phyloP scores from a whole-genome alignment of 163 green algal species.

The Coccomyxa subellipsoidea region DNA sequence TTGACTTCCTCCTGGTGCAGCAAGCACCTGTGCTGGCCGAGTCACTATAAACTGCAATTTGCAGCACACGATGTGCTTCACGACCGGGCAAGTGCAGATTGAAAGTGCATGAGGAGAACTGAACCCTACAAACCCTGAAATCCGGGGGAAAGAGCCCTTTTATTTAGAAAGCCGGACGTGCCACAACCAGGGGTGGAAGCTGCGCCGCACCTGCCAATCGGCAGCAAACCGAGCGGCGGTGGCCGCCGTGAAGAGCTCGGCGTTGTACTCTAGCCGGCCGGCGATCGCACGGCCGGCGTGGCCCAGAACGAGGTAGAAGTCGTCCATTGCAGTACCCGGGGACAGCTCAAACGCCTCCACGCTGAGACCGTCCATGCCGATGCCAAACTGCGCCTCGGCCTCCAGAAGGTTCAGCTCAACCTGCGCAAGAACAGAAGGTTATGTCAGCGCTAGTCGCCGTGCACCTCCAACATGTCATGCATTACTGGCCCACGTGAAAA shows the following conservation, averaged over 20 bases:
- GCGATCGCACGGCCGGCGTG: background rate
- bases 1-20: no score
- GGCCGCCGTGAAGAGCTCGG: slow-evolving; percentile 9
- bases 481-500: background rate
- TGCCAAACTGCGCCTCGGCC: background rate
- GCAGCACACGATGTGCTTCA: no score
- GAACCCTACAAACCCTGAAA: no score
- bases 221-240: slow-evolving; percentile 3
- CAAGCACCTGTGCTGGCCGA: no score
- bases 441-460: background rate
- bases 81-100: no score
- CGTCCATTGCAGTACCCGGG: background rate
- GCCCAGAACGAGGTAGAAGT: slow-evolving; percentile 11
- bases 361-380: background rate
- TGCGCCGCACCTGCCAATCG: background rate
- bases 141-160: no score
- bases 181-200: no score
- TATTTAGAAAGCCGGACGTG: no score
- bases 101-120: no score
- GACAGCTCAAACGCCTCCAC: background rate
- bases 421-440: background rate
- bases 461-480: background rate
- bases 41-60: no score
- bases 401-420: slow-evolving; percentile 12
- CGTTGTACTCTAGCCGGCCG: slow-evolving; percentile 13